These are phyloP conservation scores for Prasinococcaceae sp. DNA, from an alignment of 139 green algal species.

Conservation along the genomic window DNA sequence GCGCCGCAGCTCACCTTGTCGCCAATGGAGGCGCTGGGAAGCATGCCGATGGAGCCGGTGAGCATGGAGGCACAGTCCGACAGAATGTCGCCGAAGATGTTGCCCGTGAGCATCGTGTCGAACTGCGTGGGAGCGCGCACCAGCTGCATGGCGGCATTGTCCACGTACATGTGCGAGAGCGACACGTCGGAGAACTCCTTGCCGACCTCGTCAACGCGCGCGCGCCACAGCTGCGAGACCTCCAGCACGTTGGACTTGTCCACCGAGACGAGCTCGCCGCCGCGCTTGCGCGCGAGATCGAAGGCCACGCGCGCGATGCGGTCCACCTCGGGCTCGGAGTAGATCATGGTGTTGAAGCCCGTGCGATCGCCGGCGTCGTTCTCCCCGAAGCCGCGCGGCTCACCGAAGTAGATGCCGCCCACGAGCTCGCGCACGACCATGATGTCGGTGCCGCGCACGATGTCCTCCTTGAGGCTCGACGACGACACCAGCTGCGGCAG, in stretches of 20 bases:
- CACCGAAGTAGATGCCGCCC: conserved; percentile 96
- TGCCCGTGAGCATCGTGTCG: conserved; percentile 93
- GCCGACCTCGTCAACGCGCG: conserved; percentile 61
- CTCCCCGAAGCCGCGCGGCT: conserved; percentile 74
- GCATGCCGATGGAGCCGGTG: conserved; percentile 89
- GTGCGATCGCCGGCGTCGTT: conserved; percentile 67
- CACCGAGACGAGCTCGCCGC: conserved; percentile 65
- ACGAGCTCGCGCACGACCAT: conserved; percentile 96
- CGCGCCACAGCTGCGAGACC: conserved; percentile 38
- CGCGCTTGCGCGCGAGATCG: conserved; percentile 69
- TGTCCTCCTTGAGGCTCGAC: conserved; percentile 81
- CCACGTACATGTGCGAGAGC: conserved; percentile 97
- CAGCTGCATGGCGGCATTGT: conserved; percentile 99
- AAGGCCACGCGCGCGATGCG: conserved; percentile 90
- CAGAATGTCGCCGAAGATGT: conserved; percentile 99
- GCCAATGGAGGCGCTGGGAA: conserved; percentile 88
- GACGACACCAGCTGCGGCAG: conserved; percentile 72
- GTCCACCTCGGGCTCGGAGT: conserved; percentile 77
- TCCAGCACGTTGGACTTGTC: conserved; percentile 98
- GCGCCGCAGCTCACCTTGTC: conserved; percentile 1
- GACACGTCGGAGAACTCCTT: conserved; percentile 93
- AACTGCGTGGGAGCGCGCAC: conserved; percentile 60
- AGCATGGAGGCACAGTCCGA: conserved; percentile 96
- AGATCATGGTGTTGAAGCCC: conserved; percentile 95
- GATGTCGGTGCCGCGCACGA: conserved; percentile 94